These are phyloP conservation scores for Solanum hybrid DNA, from an alignment of 305 asterid species.

Conservation along the genomic window DNA sequence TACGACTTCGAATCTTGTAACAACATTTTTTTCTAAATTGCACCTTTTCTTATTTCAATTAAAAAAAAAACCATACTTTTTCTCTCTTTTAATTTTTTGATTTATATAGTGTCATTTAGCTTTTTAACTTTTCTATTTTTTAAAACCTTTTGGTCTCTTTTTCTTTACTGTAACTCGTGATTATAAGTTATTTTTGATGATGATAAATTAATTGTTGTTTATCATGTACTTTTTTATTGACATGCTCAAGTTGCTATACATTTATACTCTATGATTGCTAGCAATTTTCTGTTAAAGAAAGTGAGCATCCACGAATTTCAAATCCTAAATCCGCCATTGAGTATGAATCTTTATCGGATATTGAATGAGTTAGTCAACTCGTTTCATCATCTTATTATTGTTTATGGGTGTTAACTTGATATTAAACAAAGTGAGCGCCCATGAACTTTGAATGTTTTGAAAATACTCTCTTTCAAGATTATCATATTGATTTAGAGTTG, in stretches of 20 bases:
- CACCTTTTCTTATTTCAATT: neutral
- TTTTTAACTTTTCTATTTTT: too few relatives aligned
- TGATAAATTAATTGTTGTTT: too few relatives aligned
- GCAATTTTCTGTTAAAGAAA: neutral
- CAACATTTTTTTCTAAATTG: too few relatives aligned
- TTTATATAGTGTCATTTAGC: neutral
- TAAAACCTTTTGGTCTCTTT: neutral
- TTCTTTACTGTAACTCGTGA: too few relatives aligned
- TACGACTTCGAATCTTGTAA: neutral
- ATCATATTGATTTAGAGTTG: too few relatives aligned
- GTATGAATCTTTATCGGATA: neutral
- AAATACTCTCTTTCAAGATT: too few relatives aligned
- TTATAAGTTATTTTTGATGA: neutral
- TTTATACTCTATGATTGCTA: neutral
- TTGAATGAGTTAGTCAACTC: neutral
- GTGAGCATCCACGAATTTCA: accelerated
- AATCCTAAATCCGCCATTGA: accelerated
- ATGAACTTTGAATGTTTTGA: too few relatives aligned
- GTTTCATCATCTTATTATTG: neutral
- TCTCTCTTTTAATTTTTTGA: too few relatives aligned
- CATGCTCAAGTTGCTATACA: neutral
- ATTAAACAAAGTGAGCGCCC: too few relatives aligned
- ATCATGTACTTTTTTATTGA: too few relatives aligned
- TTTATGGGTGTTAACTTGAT: neutral
- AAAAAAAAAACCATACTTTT: neutral